Evolutionary conservation across 345 rosid species (phyloP).

Genomic region (Raphanus sativus): DNA sequence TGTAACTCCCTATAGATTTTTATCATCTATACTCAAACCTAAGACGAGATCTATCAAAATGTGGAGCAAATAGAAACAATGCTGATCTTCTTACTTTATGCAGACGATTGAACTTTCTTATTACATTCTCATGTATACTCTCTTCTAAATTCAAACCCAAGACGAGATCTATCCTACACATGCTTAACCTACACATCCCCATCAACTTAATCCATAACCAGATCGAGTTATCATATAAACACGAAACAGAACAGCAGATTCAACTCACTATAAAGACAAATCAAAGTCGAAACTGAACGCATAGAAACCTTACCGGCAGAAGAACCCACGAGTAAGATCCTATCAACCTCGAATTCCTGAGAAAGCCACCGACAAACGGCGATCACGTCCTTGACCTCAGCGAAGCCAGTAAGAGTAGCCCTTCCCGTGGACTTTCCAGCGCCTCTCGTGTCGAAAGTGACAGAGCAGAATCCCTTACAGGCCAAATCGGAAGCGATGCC

Average conservation of each 20-base stretch:
- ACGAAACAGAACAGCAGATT: background rate
- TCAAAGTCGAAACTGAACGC: background rate
- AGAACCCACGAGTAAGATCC: conserved; percentile 85
- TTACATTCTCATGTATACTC: background rate
- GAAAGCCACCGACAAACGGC: conserved; percentile 79
- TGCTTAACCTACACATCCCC: conserved; percentile 3
- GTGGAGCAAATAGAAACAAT: too few relatives aligned
- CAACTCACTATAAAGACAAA: background rate
- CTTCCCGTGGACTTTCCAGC: conserved; percentile 81
- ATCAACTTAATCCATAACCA: conserved; percentile 3
- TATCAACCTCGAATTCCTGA: conserved; percentile 46
- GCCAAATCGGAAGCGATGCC: conserved; percentile 78
- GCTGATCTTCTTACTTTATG: too few relatives aligned
- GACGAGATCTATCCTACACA: background rate
- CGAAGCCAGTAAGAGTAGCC: conserved; percentile 80
- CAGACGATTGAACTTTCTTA: too few relatives aligned
- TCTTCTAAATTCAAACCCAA: background rate
- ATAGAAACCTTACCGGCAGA: conserved; percentile 63
- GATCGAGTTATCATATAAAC: background rate
- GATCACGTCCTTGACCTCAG: conserved; percentile 81
- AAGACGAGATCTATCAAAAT: too few relatives aligned
- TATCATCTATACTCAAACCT: too few relatives aligned
- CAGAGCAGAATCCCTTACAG: conserved; percentile 56
- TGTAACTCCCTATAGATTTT: too few relatives aligned
- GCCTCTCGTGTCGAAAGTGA: conserved; percentile 91